Evolutionary conservation across 169 alveolate genomes (phyloP), one percentile per base, ranked within the genome.

Genomic region (Plasmodium adleri): DNA sequence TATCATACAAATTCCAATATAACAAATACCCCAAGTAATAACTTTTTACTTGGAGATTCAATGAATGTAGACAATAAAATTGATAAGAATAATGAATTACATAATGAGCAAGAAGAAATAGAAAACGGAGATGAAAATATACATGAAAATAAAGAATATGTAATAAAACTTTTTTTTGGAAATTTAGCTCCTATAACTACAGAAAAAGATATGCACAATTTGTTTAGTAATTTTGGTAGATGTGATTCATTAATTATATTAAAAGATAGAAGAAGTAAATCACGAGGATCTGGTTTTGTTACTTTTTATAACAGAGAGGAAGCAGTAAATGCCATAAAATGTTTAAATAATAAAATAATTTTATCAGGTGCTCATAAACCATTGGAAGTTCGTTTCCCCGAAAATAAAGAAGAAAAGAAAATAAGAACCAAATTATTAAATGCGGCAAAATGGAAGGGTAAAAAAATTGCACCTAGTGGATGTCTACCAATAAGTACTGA

Each of bases 301-400:
- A 86, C 92, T 50, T 86, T 86, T 86, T 86, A 86, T 43, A 72
- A 86, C 28, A 59, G 60, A 70, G 32, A 86, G 4, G 92, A 86
- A 45, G 92, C 92, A 24, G 60, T 86, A 32, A 86, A 86, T 64
- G 92, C 92, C 9, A 86, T 86, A 5, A 86, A 86, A 62, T 32
- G 45, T 72, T 71, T 86, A 49, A 86, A 86, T 86, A 86, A 86
- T 62, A 86, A 86, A 72, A 86, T 86, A 10, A 86, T 72, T 20
- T 71, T 86, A 56, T 72, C 92, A 15, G 92, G 92, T 12, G 92
- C 92, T 17, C 92, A 86, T 56, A 86, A 86, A 62, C 92, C 92
- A 2, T 72, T 86, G 26, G 92, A 86, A 72, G 92, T 86, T 59
- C 71, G 92, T 26, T 86, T 86, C 54, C 92, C 92, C 8, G 92